Evolutionary conservation across 805 yeast species (phyloP).

Genomic region (Maudiozyma turicensis): DNA sequence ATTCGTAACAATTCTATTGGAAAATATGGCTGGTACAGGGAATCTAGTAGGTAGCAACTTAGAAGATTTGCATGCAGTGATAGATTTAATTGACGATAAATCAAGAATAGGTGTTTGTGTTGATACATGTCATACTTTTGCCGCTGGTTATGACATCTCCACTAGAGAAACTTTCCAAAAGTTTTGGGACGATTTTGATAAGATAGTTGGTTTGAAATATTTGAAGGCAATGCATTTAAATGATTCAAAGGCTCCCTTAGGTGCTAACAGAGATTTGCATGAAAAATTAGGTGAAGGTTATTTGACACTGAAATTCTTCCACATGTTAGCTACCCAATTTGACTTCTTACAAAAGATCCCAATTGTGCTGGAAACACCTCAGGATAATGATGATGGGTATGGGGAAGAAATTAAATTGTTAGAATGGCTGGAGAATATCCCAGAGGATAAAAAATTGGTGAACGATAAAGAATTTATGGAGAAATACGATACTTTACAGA

Average conservation of each 20-base stretch:
- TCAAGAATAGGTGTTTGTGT: slow-evolving; percentile 87
- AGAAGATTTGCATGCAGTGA: slow-evolving; percentile 66
- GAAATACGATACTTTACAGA: slow-evolving; percentile 41
- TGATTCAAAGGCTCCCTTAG: slow-evolving; percentile 91
- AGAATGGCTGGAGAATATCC: slow-evolving; percentile 55
- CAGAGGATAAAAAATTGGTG: slow-evolving; percentile 3
- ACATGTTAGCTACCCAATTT: slow-evolving; percentile 58
- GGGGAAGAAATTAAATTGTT: slow-evolving; percentile 76
- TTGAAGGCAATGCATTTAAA: slow-evolving; percentile 78
- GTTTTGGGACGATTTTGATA: slow-evolving; percentile 74
- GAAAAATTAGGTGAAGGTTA: slow-evolving; percentile 86
- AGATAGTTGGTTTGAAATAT: slow-evolving; percentile 62
- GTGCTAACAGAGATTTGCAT: slow-evolving; percentile 84
- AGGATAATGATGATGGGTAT: slow-evolving; percentile 54
- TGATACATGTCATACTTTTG: slow-evolving; percentile 93
- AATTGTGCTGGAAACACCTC: slow-evolving; percentile 79
- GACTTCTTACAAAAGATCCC: slow-evolving; percentile 57
- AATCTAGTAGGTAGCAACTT: slow-evolving; percentile 75
- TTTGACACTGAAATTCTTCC: slow-evolving; percentile 75
- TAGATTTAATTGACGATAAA: slow-evolving; percentile 71
- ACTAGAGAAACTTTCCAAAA: slow-evolving; percentile 43
- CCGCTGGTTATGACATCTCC: slow-evolving; percentile 90
- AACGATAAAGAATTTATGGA: slow-evolving; percentile 48
- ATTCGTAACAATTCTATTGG: slow-evolving; percentile 81
- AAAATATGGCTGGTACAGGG: slow-evolving; percentile 98